phyloP scores from a whole-genome alignment of 2,329 filamentous ascomycete genomes.

The Fusarium praegraminearum region DNA sequence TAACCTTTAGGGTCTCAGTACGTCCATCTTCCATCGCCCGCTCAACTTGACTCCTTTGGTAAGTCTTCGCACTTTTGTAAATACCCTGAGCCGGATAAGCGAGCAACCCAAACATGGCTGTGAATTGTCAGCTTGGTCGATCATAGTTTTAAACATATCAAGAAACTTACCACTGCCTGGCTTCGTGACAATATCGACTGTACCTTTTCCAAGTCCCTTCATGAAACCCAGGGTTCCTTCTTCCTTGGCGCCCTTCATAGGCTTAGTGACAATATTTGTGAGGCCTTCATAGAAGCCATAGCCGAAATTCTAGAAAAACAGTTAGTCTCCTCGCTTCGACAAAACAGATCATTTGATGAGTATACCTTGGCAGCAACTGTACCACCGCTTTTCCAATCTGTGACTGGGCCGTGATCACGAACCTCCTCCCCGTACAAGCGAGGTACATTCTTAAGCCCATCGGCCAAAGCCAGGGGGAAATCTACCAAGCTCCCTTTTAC shows the following conservation, averaged over 20 bases:
- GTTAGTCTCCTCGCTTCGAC: background rate
- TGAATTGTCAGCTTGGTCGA: background rate
- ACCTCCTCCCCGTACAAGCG: background rate
- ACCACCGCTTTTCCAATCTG: background rate
- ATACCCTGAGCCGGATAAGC: background rate
- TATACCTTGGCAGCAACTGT: slow-evolving; percentile 1
- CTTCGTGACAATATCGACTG: background rate
- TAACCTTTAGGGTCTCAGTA: background rate
- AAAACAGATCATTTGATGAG: accelerated
- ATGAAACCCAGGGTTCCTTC: background rate
- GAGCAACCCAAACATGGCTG: background rate
- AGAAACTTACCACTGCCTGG: background rate
- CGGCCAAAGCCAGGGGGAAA: background rate
- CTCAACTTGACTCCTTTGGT: background rate
- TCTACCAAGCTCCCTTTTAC: background rate
- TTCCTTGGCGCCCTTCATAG: background rate
- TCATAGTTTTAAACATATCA: background rate
- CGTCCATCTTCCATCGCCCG: background rate
- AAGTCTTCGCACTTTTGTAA: background rate
- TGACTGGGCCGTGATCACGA: background rate
- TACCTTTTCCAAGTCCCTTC: background rate
- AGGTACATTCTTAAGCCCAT: background rate
- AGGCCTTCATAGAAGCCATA: slow-evolving; percentile 1
- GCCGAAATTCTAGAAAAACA: background rate
- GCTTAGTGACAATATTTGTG: background rate